Percentiles rank a stretch among this genome's conserved stretches.
These are phyloP conservation scores for Alectoria sarmentosa DNA, from an alignment of 495 filamentous ascomycete species.

Conservation along the genomic window DNA sequence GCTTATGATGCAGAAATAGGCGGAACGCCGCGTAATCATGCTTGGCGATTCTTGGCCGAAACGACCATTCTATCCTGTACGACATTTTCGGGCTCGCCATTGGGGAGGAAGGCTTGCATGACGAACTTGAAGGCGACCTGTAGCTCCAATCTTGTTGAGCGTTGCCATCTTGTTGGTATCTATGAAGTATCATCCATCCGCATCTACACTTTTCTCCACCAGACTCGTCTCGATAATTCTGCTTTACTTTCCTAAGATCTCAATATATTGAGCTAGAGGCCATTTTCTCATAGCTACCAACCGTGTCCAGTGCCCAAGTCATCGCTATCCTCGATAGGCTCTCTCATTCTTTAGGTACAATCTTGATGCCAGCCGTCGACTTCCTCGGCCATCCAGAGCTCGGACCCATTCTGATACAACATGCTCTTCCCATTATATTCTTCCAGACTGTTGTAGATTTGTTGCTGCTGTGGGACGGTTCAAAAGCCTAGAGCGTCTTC, in stretches of 20 bases:
- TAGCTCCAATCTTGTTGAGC: neutral
- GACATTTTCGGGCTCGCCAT: neutral
- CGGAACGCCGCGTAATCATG: neutral
- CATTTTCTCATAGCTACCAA: neutral
- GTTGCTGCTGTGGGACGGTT: neutral
- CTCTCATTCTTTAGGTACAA: neutral
- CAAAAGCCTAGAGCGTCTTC: neutral
- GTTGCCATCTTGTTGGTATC: neutral
- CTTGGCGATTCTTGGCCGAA: neutral
- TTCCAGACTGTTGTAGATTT: neutral
- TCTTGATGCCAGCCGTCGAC: neutral
- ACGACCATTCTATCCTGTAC: neutral
- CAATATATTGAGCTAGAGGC: neutral
- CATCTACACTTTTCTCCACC: neutral
- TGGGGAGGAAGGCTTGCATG: conserved; percentile 1
- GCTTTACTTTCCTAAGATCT: neutral
- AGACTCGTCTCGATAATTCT: neutral
- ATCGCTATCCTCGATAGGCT: neutral
- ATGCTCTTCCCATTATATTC: no score
- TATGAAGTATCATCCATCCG: neutral
- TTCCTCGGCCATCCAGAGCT: neutral
- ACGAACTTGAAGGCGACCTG: neutral
- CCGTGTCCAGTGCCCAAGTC: neutral
- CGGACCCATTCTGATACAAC: no score
- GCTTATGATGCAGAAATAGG: conserved; percentile 99